phyloP scores from a whole-genome alignment of 2,329 filamentous ascomycete species.

The Fusarium foetens region DNA sequence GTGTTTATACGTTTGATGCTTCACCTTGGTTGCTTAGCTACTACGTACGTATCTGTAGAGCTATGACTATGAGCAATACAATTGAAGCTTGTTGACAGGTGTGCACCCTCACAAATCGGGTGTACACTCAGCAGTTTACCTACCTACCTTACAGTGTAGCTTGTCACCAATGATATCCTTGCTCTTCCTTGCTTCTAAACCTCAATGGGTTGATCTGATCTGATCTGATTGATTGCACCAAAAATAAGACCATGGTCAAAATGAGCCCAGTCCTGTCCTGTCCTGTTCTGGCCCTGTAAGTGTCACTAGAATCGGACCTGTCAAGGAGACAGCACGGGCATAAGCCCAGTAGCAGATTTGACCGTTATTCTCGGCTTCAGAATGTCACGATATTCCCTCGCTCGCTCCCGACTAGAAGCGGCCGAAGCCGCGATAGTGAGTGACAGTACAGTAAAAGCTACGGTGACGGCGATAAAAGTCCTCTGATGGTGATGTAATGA shows the following conservation, averaged over 20 bases:
- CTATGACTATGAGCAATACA: neutral
- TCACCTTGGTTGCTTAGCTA: neutral
- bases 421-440: slow-evolving; percentile 22
- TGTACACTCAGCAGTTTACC: slow-evolving; percentile 6
- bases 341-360: slow-evolving; percentile 14
- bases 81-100: slow-evolving; percentile 6
- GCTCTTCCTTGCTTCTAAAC: slow-evolving; percentile 7
- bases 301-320: slow-evolving; percentile 26
- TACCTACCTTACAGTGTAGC: neutral
- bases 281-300: slow-evolving; percentile 2
- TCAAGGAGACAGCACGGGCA: slow-evolving; percentile 34
- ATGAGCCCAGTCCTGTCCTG: slow-evolving; percentile 2
- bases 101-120: slow-evolving; percentile 14
- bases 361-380: slow-evolving; percentile 11
- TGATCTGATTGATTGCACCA: slow-evolving; percentile 32
- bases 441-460: neutral
- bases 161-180: slow-evolving; percentile 7
- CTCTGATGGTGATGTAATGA: slow-evolving; percentile 43
- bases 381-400: slow-evolving; percentile 27
- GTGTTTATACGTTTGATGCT: slow-evolving; percentile 40
- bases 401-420: slow-evolving; percentile 20
- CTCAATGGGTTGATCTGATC: slow-evolving; percentile 35
- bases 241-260: slow-evolving; percentile 35
- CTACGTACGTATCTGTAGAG: neutral
- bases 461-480: slow-evolving; percentile 9